Evolutionary conservation across 116 monocot genomes (phyloP), one percentile per base, ranked within the genome.

Genomic region (Iris pallida): DNA sequence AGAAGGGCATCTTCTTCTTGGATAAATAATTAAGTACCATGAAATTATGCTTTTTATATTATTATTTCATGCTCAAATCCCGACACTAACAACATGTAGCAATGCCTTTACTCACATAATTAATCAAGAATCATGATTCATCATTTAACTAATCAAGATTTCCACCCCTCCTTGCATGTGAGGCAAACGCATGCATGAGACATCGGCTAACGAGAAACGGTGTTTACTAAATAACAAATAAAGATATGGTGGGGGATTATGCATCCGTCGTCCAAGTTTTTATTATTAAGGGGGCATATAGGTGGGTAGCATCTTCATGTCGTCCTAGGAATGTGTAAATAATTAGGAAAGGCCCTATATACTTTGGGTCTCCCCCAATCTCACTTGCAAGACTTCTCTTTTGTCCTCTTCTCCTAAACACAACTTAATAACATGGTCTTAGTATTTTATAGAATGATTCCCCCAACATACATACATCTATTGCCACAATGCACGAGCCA

Each of bases 301-400:
- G 8, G 20, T 57, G 20, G 57, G 57, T 8, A 20, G 59, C 59
- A 60, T 60, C 59, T 60, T 42, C 42, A 42, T 60, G 59, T 60
- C 59, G 42, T 42, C 59, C 59, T 60, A 60, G 59, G 9, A 60
- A 60, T 60, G 59, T 4, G 59, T 60, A 60, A 60, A 60, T 42
- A 41, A 60, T 20, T 7, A 20, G 6, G 19, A 11, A 5, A 57
- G 30, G 30, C 30, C 30, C 30, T 30, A 18, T 8, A 8, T 57
- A 8, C 20, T 20, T 57, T 7, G 59, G 59, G 59, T 42, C 30
- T 20, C 7, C 20, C 58, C 58, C 58, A 14, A 58, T 60, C 59
- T 42, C 59, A 60, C 59, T 60, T 60, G 59, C 40, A 60, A 42
- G 59, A 60, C 59, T 60, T 60, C 59, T 60, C 40, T 60, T 60